Conservation (phyloP, 176 grass and related monocot species). For the Carex pumila region DNA sequence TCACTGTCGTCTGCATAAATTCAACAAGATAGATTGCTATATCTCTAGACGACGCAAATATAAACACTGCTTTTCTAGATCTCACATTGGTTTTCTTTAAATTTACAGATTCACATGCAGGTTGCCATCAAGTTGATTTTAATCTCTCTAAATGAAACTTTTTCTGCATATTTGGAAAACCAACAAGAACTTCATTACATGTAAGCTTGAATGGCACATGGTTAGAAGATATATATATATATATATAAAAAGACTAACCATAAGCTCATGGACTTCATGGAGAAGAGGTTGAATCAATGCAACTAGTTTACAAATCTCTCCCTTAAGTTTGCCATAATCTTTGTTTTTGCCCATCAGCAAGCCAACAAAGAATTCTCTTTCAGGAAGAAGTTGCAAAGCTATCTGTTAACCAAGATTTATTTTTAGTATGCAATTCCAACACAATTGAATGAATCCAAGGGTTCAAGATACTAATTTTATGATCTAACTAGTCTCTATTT, state of each 20-base stretch:
- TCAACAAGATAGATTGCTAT: background rate
- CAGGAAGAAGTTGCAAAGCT: slow-evolving; percentile 68
- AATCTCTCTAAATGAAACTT: slow-evolving; percentile 62
- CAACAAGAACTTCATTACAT: background rate
- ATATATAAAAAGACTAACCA: slow-evolving; percentile 33
- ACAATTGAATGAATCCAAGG: background rate
- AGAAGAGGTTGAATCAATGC: slow-evolving; percentile 51
- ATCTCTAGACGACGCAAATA: background rate
- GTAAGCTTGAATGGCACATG: background rate
- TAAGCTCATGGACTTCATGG: slow-evolving; percentile 42
- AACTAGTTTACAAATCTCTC: slow-evolving; percentile 33
- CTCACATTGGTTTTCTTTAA: background rate
- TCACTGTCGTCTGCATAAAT: background rate
- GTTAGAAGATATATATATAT: background rate
- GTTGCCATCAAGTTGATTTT: slow-evolving; percentile 57
- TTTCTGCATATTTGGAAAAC: slow-evolving; percentile 32
- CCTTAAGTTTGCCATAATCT: slow-evolving; percentile 19
- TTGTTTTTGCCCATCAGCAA: slow-evolving; percentile 32
- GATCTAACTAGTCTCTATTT: background rate
- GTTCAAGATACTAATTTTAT: background rate
- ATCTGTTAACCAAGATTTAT: slow-evolving; percentile 33
- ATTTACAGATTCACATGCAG: no score
- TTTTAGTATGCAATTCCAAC: background rate
- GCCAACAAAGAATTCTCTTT: slow-evolving; percentile 40
- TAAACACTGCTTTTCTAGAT: background rate